Evolutionary conservation across 2,329 filamentous ascomycete species (phyloP).

Genomic region (Hypoxylon sp.): DNA sequence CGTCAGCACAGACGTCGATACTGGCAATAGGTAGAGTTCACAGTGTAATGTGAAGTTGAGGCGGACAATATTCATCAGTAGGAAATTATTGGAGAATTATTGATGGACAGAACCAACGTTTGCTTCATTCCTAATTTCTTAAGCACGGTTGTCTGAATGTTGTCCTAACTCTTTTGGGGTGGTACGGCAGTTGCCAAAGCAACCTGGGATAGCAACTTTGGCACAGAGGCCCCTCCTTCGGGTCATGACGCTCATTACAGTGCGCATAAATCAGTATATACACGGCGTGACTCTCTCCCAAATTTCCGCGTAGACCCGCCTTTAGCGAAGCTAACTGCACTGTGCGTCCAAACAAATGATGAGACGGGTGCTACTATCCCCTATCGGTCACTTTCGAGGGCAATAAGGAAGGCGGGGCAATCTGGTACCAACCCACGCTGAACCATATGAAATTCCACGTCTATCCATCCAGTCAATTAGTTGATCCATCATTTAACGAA

Average conservation of each 20-base stretch:
- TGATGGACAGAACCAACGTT: slow-evolving; percentile 25
- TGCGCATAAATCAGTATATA: not conserved
- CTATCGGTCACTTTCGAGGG: slow-evolving; percentile 40
- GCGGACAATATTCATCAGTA: slow-evolving; percentile 14
- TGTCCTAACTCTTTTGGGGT: slow-evolving; percentile 38
- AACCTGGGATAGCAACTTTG: slow-evolving; percentile 30
- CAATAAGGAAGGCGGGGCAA: slow-evolving; percentile 51
- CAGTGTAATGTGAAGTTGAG: slow-evolving; percentile 19
- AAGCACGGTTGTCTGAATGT: slow-evolving; percentile 33
- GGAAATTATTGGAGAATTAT: slow-evolving; percentile 21
- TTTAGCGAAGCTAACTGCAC: slow-evolving; percentile 22
- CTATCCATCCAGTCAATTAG: slow-evolving; percentile 50
- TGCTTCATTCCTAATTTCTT: slow-evolving; percentile 28
- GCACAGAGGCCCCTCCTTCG: slow-evolving; percentile 17
- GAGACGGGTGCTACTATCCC: slow-evolving; percentile 42
- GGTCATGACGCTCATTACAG: slow-evolving; percentile 10
- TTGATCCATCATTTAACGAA: slow-evolving; percentile 48
- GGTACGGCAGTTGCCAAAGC: slow-evolving; percentile 38
- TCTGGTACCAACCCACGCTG: slow-evolving; percentile 48
- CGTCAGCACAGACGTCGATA: slow-evolving; percentile 33
- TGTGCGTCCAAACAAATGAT: slow-evolving; percentile 45
- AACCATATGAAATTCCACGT: slow-evolving; percentile 53
- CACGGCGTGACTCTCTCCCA: slow-evolving; percentile 12
- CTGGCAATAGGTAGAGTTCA: slow-evolving; percentile 3
- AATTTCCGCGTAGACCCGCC: slow-evolving; percentile 17